Percentiles rank a stretch among this genome's conserved stretches.
Conservation (phyloP, 306 rosid genomes). For the Carpinus viminea region DNA sequence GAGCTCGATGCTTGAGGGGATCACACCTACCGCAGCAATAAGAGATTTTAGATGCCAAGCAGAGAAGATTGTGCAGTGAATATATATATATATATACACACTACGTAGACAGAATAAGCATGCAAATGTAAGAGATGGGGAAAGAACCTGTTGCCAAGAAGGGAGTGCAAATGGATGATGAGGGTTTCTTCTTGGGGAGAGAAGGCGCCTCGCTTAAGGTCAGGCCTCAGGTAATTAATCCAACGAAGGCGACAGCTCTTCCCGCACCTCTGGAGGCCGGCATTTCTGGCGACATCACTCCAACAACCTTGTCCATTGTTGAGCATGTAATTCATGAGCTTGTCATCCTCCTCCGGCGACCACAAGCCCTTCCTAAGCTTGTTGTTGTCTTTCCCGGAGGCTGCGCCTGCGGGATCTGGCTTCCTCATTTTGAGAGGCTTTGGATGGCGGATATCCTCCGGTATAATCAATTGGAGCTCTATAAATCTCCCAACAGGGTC, state of each 20-base stretch:
- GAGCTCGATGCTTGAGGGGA: too few relatives aligned
- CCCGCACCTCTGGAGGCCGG: conserved; percentile 87
- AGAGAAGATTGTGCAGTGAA: too few relatives aligned
- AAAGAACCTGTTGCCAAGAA: conserved; percentile 87
- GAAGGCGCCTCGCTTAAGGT: conserved; percentile 88
- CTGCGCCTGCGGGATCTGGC: conserved; percentile 38
- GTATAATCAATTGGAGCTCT: too few relatives aligned
- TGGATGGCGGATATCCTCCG: neutral
- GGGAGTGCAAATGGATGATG: conserved; percentile 81
- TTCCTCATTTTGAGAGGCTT: conserved; percentile 62
- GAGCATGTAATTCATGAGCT: conserved; percentile 70
- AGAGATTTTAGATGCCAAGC: neutral
- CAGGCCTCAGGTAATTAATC: conserved; percentile 95
- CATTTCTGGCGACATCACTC: conserved; percentile 91
- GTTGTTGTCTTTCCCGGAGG: conserved; percentile 23
- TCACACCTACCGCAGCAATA: neutral
- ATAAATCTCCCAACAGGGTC: conserved; percentile 43
- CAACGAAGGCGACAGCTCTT: conserved; percentile 90
- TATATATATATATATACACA: too few relatives aligned
- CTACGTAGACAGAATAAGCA: neutral
- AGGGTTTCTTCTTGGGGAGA: conserved; percentile 83
- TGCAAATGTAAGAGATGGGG: too few relatives aligned
- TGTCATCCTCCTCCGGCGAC: conserved; percentile 97
- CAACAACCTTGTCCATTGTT: conserved; percentile 92
- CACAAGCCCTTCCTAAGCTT: conserved; percentile 87